phyloP scores from a whole-genome alignment of 257 asterid genomes.

The Ligustrum vulgare region DNA sequence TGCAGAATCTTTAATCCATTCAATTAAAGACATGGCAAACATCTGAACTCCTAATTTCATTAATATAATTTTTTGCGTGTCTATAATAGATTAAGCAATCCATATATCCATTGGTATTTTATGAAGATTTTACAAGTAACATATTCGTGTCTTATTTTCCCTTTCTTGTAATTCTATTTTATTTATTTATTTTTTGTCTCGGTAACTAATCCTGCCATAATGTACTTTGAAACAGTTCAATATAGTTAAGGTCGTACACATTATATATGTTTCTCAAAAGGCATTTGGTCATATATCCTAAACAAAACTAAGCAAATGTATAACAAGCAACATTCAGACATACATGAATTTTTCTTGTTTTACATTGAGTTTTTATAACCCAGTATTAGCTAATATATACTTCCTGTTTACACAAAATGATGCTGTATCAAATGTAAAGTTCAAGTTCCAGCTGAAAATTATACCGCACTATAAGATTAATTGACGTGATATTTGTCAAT shows the following conservation, averaged over 20 bases:
- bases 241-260: neutral
- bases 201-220: neutral
- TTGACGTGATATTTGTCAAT: neutral
- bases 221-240: neutral
- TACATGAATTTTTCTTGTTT: neutral
- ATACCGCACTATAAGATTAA: neutral
- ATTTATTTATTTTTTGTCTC: neutral
- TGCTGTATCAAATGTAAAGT: neutral
- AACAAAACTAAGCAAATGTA: neutral
- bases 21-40: constrained; percentile 7
- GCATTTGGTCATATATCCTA: neutral
- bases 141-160: neutral
- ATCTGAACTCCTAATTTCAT: neutral
- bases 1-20: neutral
- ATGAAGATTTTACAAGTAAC: neutral
- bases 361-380: neutral
- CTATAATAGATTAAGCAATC: neutral
- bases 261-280: neutral
- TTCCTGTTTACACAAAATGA: neutral
- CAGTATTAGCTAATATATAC: neutral
- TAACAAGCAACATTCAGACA: neutral
- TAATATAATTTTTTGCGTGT: neutral
- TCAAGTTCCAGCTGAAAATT: constrained; percentile 1
- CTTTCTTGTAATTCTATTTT: neutral
- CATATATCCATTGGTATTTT: neutral